These are phyloP conservation scores for Hirsutella thompsonii DNA, from an alignment of 2,329 filamentous ascomycete genomes.

Conservation along the genomic window DNA sequence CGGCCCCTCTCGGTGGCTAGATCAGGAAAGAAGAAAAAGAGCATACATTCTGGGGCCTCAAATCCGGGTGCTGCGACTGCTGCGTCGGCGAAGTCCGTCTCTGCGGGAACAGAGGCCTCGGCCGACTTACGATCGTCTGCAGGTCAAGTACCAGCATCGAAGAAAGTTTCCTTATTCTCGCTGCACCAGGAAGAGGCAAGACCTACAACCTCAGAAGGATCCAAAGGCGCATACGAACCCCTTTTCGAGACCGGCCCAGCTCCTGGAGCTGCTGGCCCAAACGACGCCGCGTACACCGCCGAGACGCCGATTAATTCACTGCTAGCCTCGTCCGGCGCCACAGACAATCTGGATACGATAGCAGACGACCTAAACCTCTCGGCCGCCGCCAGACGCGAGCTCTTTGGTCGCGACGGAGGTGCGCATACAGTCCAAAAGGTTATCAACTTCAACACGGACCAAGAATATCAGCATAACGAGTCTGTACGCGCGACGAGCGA, in stretches of 20 bases:
- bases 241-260: constrained; percentile 26
- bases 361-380: constrained; percentile 71
- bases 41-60: constrained; percentile 9
- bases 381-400: constrained; percentile 61
- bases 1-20: constrained; percentile 75
- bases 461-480: constrained; percentile 80
- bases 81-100: background rate
- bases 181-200: constrained; percentile 31
- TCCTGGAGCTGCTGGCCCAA: constrained; percentile 12
- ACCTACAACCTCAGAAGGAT: constrained; percentile 10
- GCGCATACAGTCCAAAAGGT: constrained; percentile 39
- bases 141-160: constrained; percentile 19
- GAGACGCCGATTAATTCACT: constrained; percentile 10
- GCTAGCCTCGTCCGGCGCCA: constrained; percentile 12
- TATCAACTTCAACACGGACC: constrained; percentile 79
- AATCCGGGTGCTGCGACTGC: constrained; percentile 5
- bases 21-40: constrained; percentile 58
- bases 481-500: constrained; percentile 57
- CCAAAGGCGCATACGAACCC: constrained; percentile 31
- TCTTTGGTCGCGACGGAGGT: constrained; percentile 60
- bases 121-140: constrained; percentile 4
- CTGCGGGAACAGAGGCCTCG: constrained; percentile 5
- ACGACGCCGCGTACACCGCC: constrained; percentile 16
- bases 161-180: constrained; percentile 58
- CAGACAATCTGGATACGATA: constrained; percentile 55